Evolutionary conservation across 306 rosid genomes (phyloP).

Genomic region (Cicer chorassanicum): DNA sequence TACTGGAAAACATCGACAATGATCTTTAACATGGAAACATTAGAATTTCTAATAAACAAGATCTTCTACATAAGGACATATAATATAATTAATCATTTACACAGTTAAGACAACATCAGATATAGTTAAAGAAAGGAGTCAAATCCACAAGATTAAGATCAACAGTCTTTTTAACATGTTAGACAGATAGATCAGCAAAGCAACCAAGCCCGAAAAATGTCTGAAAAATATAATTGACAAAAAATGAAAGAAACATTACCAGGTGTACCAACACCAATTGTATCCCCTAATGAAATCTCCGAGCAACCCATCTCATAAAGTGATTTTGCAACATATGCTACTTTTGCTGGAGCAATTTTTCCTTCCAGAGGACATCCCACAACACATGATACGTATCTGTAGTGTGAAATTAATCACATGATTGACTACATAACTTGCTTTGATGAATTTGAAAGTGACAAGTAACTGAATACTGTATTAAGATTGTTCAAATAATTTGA

Average conservation of each 20-base stretch:
- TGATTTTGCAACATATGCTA: conserved; percentile 81
- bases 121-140: conserved; percentile 21
- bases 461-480: conserved; percentile 8
- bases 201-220: conserved; percentile 23
- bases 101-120: conserved; percentile 19
- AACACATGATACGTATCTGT: conserved; percentile 87
- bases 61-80: not conserved
- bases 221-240: conserved; percentile 2
- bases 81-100: conserved; percentile 17
- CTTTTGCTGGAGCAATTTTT: conserved; percentile 72
- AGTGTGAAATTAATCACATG: conserved; percentile 24
- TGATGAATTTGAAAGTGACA: conserved; percentile 27
- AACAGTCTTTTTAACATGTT: conserved; percentile 30
- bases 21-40: conserved; percentile 10
- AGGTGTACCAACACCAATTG: conserved; percentile 95
- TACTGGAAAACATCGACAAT: conserved; percentile 4
- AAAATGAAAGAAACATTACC: conserved; percentile 60
- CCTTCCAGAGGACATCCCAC: conserved; percentile 98
- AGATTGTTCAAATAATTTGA: conserved; percentile 33
- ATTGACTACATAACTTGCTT: conserved; percentile 28
- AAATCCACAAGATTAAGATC: conserved; percentile 31
- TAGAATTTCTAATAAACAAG: not conserved
- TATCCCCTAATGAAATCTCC: conserved; percentile 95
- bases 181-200: conserved; percentile 18
- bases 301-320: conserved; percentile 84